A percentile compares a stretch with the other conserved stretches of the same genome.
Evolutionary conservation across 352 stramenopile species (phyloP).

Genomic region (Globisporangium solare): DNA sequence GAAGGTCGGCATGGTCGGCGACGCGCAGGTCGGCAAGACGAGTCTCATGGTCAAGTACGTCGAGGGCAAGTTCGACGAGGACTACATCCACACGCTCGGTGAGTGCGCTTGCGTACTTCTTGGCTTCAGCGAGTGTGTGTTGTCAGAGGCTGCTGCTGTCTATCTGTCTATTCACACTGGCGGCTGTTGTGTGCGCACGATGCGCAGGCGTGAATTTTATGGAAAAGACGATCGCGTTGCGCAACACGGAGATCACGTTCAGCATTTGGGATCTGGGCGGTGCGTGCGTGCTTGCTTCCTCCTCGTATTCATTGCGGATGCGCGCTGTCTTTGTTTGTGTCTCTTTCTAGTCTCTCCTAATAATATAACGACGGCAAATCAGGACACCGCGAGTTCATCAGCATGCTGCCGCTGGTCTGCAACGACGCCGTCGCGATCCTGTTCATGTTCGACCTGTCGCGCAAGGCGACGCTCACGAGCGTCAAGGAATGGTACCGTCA

Average conservation of each 20-base stretch:
- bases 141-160: too few relatives aligned
- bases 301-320: too few relatives aligned
- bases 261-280: constrained; percentile 94
- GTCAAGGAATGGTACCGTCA: constrained; percentile 93
- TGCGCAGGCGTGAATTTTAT: constrained; percentile 91
- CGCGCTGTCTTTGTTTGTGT: too few relatives aligned
- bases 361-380: not conserved
- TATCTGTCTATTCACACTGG: too few relatives aligned
- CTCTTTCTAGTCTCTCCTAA: too few relatives aligned
- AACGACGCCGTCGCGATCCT: constrained; percentile 93
- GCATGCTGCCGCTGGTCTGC: constrained; percentile 93
- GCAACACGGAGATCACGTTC: constrained; percentile 94
- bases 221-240: constrained; percentile 93
- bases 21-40: constrained; percentile 93
- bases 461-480: constrained; percentile 89
- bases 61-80: constrained; percentile 94
- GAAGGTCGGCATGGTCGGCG: constrained; percentile 93
- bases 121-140: too few relatives aligned
- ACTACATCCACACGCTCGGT: constrained; percentile 95
- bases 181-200: too few relatives aligned
- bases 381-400: constrained; percentile 92
- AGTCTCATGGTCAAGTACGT: constrained; percentile 97
- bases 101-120: constrained; percentile 4
- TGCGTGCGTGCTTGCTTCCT: too few relatives aligned
- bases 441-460: constrained; percentile 95